These are phyloP conservation scores for Beauveria varroae DNA, from an alignment of 2,329 filamentous ascomycete species.

Conservation along the genomic window DNA sequence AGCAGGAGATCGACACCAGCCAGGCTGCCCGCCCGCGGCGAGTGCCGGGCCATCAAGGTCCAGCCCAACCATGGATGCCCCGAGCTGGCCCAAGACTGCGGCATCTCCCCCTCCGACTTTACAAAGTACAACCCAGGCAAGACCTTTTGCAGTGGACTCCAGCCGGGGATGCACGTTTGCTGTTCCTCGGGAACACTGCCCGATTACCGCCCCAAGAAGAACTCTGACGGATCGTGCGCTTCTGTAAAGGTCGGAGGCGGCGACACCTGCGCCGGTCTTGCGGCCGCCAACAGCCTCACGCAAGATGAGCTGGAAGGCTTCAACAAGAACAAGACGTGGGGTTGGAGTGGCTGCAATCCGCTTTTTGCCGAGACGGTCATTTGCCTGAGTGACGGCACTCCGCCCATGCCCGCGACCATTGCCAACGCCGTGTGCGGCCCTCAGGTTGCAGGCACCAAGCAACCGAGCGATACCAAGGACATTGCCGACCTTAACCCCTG, in stretches of 20 bases:
- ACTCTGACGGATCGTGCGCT: slow-evolving; percentile 28
- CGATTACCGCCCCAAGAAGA: slow-evolving; percentile 24
- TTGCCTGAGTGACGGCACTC: slow-evolving; percentile 17
- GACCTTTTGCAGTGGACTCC: slow-evolving; percentile 25
- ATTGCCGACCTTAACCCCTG: slow-evolving; percentile 22
- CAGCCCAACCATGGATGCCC: slow-evolving; percentile 17
- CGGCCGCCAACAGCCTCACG: slow-evolving; percentile 15
- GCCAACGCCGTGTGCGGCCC: slow-evolving; percentile 19
- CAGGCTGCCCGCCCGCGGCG: background rate
- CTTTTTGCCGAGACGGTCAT: slow-evolving; percentile 13
- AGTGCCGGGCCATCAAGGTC: background rate
- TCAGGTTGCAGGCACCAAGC: slow-evolving; percentile 17
- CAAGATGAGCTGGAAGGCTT: slow-evolving; percentile 14
- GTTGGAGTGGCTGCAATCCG: slow-evolving; percentile 16
- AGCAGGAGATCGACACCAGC: no score
- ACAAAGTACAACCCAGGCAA: slow-evolving; percentile 22
- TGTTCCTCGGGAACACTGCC: slow-evolving; percentile 29
- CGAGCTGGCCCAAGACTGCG: slow-evolving; percentile 15
- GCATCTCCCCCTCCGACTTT: slow-evolving; percentile 30
- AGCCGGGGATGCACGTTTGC: slow-evolving; percentile 27
- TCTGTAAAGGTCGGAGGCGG: slow-evolving; percentile 23
- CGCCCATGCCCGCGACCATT: slow-evolving; percentile 16
- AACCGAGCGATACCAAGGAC: slow-evolving; percentile 8
- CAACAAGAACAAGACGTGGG: slow-evolving; percentile 22
- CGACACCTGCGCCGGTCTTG: slow-evolving; percentile 27